These are phyloP conservation scores for Lichtheimia hyalospora DNA, from an alignment of 371 early-diverging fungal genomes.

Conservation along the genomic window DNA sequence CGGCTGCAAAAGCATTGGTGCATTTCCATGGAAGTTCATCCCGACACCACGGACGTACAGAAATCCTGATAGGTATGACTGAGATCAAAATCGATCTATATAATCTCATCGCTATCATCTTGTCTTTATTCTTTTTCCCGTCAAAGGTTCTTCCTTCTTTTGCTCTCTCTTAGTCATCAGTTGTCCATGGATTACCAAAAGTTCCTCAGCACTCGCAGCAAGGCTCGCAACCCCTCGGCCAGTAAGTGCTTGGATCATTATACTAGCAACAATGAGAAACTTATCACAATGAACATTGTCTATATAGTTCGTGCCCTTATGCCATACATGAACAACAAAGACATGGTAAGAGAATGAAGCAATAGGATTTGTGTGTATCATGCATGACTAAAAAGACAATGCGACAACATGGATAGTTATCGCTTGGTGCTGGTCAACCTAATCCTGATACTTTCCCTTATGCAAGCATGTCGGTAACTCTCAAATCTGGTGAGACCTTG, in stretches of 20 bases:
- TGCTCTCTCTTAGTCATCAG: no score
- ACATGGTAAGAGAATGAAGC: constrained; percentile 14
- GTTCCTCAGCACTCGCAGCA: constrained; percentile 25
- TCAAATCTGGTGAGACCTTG: constrained; percentile 61
- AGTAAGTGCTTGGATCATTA: constrained; percentile 13
- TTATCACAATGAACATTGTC: no score
- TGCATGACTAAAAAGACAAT: not conserved
- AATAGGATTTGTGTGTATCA: no score
- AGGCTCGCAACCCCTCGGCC: constrained; percentile 25
- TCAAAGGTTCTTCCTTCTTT: not conserved
- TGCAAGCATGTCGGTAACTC: constrained; percentile 56
- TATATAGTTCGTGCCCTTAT: constrained; percentile 27
- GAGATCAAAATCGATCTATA: no score
- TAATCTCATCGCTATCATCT: not conserved
- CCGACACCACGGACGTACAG: no score
- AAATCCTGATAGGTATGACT: no score
- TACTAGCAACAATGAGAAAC: no score
- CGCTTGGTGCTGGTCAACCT: constrained; percentile 76
- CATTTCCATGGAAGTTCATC: no score
- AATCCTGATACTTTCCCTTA: constrained; percentile 74
- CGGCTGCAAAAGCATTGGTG: no score
- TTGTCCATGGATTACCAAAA: constrained; percentile 22
- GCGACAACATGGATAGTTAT: constrained; percentile 38
- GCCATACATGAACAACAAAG: constrained; percentile 23
- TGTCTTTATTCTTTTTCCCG: not conserved